These are phyloP conservation scores for Breynia disticha DNA, from an alignment of 441 rosid species.

Conservation along the genomic window DNA sequence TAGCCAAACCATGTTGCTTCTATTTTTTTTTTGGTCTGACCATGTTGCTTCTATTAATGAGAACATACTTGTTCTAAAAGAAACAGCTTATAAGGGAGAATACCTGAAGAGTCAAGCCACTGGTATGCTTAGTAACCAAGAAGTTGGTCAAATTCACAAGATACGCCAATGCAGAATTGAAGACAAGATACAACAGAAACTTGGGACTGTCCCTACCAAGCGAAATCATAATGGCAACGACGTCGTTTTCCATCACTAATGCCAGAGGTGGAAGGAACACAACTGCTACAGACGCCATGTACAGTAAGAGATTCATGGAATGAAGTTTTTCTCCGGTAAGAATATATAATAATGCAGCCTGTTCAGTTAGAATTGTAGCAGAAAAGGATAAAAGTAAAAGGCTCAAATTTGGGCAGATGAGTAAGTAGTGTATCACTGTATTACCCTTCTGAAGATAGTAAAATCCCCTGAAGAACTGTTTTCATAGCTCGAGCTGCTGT, in stretches of 20 bases:
- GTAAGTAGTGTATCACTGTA: conserved; percentile 5
- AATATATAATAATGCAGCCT: background rate
- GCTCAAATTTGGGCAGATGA: too few species aligned
- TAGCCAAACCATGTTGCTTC: too few species aligned
- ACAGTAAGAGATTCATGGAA: conserved; percentile 48
- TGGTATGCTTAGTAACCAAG: conserved; percentile 46
- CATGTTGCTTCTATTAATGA: too few species aligned
- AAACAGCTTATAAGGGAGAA: background rate
- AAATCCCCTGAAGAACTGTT: conserved; percentile 62
- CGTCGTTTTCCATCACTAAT: conserved; percentile 31
- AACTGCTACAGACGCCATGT: conserved; percentile 53
- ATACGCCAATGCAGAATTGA: conserved; percentile 43
- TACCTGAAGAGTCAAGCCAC: conserved; percentile 53
- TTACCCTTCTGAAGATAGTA: conserved; percentile 75
- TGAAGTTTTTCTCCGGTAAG: conserved; percentile 37
- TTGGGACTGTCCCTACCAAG: conserved; percentile 32
- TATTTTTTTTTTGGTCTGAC: too few species aligned
- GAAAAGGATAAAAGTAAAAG: too few species aligned
- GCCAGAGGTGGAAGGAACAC: conserved; percentile 31
- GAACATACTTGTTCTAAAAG: too few species aligned
- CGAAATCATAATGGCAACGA: conserved; percentile 33
- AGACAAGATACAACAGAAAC: conserved; percentile 35
- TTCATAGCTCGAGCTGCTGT: conserved; percentile 74
- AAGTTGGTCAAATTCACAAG: conserved; percentile 43
- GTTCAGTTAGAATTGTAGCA: background rate